Evolutionary conservation across 2,329 filamentous ascomycete species (phyloP).

Genomic region (Fusarium luffae): DNA sequence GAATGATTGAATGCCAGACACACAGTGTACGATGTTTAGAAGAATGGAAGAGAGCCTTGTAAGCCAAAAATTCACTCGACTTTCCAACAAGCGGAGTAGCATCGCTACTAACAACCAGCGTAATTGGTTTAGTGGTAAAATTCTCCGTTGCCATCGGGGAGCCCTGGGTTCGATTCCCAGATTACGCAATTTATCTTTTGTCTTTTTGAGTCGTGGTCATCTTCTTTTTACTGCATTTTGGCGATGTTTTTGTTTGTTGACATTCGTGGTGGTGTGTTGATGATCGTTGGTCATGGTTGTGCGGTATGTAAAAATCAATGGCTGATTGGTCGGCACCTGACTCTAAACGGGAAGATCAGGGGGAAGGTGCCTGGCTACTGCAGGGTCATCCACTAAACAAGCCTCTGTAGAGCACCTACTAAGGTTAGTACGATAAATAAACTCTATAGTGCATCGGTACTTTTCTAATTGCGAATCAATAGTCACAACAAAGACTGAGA

Average conservation of each 20-base stretch:
- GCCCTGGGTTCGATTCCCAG: constrained; percentile 30
- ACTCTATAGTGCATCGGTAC: constrained; percentile 4
- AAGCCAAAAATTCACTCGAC: accelerated
- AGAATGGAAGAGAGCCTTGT: neutral
- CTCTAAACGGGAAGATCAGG: neutral
- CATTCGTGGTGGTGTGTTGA: neutral
- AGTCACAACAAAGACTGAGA: neutral
- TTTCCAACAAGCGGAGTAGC: neutral
- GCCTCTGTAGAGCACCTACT: neutral
- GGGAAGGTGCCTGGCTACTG: constrained; percentile 32
- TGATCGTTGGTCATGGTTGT: neutral
- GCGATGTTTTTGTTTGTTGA: neutral
- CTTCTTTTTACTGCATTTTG: neutral
- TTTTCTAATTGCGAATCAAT: neutral
- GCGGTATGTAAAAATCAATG: constrained; percentile 17
- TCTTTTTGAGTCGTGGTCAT: neutral
- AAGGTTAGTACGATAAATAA: constrained; percentile 3
- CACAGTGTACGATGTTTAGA: no score
- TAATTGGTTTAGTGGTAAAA: constrained; percentile 38
- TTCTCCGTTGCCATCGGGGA: constrained; percentile 34
- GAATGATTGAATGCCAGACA: neutral
- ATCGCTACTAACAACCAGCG: neutral
- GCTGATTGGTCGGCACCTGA: constrained; percentile 18
- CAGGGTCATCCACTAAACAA: constrained; percentile 9
- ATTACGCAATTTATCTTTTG: constrained; percentile 12